A percentile compares a stretch with the other conserved stretches of the same genome.
These are phyloP conservation scores for Oryza nivara DNA, from an alignment of 176 grass and related monocot genomes.

Conservation along the genomic window DNA sequence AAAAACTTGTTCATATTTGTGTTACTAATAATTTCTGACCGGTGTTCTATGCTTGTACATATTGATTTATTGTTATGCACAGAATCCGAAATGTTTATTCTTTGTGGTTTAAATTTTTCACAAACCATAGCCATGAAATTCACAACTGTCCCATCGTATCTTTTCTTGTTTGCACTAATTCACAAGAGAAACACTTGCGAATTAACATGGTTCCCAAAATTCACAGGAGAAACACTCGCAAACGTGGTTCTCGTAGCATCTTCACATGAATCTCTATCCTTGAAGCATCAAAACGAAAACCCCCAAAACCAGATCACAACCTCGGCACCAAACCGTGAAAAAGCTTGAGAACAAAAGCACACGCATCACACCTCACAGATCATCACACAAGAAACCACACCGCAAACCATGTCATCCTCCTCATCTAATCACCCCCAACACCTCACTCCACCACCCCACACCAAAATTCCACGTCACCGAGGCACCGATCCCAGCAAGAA, in stretches of 20 bases:
- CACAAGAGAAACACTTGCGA: no score
- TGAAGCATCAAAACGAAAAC: background rate
- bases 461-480: constrained; percentile 17
- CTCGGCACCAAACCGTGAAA: background rate
- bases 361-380: background rate
- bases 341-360: background rate
- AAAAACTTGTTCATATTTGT: no score
- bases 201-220: no score
- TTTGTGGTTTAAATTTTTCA: background rate
- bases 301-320: background rate
- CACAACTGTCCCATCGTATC: no score
- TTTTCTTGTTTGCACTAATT: no score
- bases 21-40: no score
- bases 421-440: background rate
- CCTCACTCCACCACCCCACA: background rate
- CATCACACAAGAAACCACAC: background rate
- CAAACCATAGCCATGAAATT: no score
- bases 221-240: background rate
- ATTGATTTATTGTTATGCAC: no score
- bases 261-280: no score
- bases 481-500: background rate
- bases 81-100: background rate
- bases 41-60: no score
- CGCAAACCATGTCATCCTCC: background rate
- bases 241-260: no score